phyloP scores from a whole-genome alignment of 306 rosid species.

The Malus sylvestris region DNA sequence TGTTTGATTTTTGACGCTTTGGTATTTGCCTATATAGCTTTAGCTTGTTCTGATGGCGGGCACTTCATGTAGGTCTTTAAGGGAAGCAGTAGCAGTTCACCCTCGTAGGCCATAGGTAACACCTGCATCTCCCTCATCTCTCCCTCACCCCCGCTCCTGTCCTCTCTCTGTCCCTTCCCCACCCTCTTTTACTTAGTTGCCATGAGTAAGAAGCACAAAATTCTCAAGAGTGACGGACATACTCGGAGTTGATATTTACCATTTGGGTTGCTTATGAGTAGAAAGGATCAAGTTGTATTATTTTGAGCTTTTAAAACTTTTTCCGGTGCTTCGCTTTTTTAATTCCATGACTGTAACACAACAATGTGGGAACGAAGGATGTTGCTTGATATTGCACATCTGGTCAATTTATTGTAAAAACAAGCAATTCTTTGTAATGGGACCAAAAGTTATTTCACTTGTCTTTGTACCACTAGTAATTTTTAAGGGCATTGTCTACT shows the following conservation, averaged over 20 bases:
- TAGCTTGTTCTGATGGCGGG: not conserved
- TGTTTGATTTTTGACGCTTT: not conserved
- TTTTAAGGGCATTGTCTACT: too few species aligned
- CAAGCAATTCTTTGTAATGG: not conserved
- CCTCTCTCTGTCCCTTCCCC: not conserved
- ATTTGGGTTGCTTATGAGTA: not conserved
- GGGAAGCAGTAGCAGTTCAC: constrained; percentile 71
- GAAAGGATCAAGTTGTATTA: not conserved
- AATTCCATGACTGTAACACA: not conserved
- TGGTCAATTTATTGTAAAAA: not conserved
- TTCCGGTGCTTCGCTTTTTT: not conserved
- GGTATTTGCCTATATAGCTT: not conserved
- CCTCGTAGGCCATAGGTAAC: constrained; percentile 36
- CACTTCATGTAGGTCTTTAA: constrained; percentile 45
- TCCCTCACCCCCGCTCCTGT: not conserved
- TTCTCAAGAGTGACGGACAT: not conserved
- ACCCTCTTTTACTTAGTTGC: not conserved
- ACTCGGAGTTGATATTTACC: not conserved
- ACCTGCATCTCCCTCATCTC: constrained; percentile 10
- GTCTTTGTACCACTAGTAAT: too few species aligned
- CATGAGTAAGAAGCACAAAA: not conserved
- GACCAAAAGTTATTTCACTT: too few species aligned
- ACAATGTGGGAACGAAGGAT: not conserved
- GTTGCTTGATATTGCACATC: not conserved
- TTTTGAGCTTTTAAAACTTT: not conserved